Base-by-base conservation (phyloP, 805 yeast genomes). In the Saitoella complicata region DNA sequence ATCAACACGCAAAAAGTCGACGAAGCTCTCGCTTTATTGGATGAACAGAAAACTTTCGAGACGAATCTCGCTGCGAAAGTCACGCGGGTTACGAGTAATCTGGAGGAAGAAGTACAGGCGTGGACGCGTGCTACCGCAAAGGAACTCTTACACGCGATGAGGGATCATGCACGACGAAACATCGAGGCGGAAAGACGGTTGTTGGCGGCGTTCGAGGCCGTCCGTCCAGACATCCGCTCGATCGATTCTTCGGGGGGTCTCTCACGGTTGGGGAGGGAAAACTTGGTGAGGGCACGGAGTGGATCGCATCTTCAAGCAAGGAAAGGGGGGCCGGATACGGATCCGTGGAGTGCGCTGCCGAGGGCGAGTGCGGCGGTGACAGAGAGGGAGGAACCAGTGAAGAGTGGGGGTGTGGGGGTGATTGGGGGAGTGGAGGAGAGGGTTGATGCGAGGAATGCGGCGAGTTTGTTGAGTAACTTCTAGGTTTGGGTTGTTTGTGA, bases 1-100 rank as follows among this genome's bases (percentile, higher is more conserved):
- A 77, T 85, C 43, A 88, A 81, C 54, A 95, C 97, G 0, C 60
- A 82, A 31, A 84, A 80, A 58, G 94, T 85, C 4, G 95, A 91
- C 53, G 96, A 87, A 52, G 93, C 95, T 0, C 73, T 88, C 31
- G 68, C 79, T 45, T 68, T 82, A 6, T 67, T 87, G 45, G 94
- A 87, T 58, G 75, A 72, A 32, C 91, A 95, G 1, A 75, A 82
- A 8, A 74, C 73, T 46, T 68, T 73, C 11, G 95, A 88, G 59
- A 80, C 80, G 49, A 78, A 76, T 34, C 68, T 87, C 45, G 75
- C 79, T n/a, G 64, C 72, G 46, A 91, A 82, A 53, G 79, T 87
- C 37, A 76, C 80, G 49, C 69, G 94, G 50, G 79, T 88, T 11
- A 81, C 94, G 2, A 79, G 79, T 34, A 94, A 86, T 57, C 80